A percentile compares a stretch with the other conserved stretches of the same genome.
phyloP scores from a whole-genome alignment of 2,329 filamentous ascomycete genomes.

The Epichloe brachyelytri region DNA sequence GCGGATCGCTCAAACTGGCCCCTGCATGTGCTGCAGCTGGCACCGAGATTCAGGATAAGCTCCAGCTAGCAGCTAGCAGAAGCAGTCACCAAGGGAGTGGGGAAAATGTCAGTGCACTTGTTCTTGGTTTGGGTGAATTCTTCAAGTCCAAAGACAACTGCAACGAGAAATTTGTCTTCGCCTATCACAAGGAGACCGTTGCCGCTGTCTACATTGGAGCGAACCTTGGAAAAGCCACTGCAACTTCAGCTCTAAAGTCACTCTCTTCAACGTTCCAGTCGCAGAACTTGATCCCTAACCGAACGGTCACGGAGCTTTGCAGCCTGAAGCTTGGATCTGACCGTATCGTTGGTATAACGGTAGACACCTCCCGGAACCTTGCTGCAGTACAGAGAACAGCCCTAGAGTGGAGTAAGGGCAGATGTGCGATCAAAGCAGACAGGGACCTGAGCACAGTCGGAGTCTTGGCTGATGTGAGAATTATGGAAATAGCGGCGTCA shows the following conservation, averaged over 20 bases:
- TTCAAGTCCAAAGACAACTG: slow-evolving; percentile 10
- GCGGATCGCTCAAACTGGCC: neutral
- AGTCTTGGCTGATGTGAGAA: neutral
- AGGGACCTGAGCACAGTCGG: neutral
- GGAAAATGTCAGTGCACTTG: neutral
- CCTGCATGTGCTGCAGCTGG: neutral
- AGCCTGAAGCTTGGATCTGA: neutral
- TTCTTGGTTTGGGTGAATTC: slow-evolving; percentile 4
- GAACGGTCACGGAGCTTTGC: neutral
- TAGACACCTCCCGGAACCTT: slow-evolving; percentile 4
- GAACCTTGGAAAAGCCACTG: slow-evolving; percentile 4
- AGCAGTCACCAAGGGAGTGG: neutral
- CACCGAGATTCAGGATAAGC: neutral
- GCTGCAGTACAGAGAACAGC: slow-evolving; percentile 1
- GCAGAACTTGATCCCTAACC: neutral
- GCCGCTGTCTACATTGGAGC: slow-evolving; percentile 8
- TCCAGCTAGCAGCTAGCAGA: neutral
- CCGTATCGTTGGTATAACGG: neutral
- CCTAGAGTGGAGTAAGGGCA: slow-evolving; percentile 4
- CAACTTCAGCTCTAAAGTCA: neutral
- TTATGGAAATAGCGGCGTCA: neutral
- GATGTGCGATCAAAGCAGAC: neutral
- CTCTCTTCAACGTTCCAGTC: neutral
- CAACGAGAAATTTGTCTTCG: slow-evolving; percentile 10
- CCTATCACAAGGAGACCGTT: slow-evolving; percentile 7